A percentile compares a stretch with the other conserved stretches of the same genome.
These are phyloP conservation scores for Spathaspora gorwiae DNA, from an alignment of 805 yeast genomes.

Conservation along the genomic window DNA sequence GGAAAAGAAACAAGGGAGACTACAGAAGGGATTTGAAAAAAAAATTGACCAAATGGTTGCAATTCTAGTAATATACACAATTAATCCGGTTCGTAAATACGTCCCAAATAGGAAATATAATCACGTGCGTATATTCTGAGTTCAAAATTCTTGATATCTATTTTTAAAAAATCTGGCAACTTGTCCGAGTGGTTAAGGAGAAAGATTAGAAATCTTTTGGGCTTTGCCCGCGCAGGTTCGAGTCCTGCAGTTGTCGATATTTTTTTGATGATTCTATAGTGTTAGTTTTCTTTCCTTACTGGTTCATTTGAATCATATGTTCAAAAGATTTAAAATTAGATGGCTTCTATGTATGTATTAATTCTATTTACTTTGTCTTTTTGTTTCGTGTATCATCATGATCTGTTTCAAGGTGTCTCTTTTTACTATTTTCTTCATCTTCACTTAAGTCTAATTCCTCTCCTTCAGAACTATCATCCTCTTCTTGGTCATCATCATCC, in stretches of 20 bases:
- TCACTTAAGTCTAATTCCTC: slow-evolving; percentile 53
- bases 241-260: slow-evolving; percentile 56
- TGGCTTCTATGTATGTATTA: background rate
- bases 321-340: too few species aligned
- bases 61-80: too few species aligned
- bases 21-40: too few species aligned
- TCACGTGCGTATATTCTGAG: too few species aligned
- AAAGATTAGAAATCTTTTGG: slow-evolving; percentile 44
- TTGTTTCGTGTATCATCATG: background rate
- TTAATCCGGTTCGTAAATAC: too few species aligned
- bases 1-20: too few species aligned
- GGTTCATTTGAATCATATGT: too few species aligned
- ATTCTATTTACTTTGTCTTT: slow-evolving; percentile 2
- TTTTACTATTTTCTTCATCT: slow-evolving; percentile 33
- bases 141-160: too few species aligned
- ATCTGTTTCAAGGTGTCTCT: slow-evolving; percentile 2
- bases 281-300: too few species aligned
- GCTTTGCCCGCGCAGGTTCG: slow-evolving; percentile 66
- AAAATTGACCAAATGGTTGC: too few species aligned
- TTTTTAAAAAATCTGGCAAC: slow-evolving; percentile 17
- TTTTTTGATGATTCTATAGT: slow-evolving; percentile 7
- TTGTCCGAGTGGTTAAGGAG: slow-evolving; percentile 41
- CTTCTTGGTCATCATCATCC: slow-evolving; percentile 45
- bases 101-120: too few species aligned
- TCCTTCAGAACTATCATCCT: slow-evolving; percentile 39